Conservation (phyloP, 345 rosid genomes). For the Pistacia vera region DNA sequence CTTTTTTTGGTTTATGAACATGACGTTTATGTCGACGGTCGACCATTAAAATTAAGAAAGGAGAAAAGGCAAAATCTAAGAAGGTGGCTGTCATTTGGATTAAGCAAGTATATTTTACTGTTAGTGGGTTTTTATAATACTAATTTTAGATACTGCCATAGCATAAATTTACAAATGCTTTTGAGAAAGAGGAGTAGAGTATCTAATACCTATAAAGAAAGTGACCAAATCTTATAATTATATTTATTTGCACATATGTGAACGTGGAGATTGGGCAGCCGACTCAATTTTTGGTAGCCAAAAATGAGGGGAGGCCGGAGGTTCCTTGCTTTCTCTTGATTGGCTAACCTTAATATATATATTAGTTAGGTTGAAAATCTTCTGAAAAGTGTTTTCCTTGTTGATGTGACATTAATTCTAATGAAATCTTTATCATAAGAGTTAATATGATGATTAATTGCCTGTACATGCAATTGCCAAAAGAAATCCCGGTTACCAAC, state of each 20-base stretch:
- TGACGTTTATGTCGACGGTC: neutral
- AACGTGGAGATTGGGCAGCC: slow-evolving; percentile 1
- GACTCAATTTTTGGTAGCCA: slow-evolving; percentile 4
- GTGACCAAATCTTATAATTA: neutral
- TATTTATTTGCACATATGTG: neutral
- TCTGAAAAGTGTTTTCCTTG: neutral
- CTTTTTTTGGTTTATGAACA: neutral
- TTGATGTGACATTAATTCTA: neutral
- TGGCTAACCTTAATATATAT: neutral
- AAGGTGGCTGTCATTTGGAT: neutral
- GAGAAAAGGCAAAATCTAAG: neutral
- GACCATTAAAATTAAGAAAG: neutral
- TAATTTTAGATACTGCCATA: no score
- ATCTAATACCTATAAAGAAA: neutral
- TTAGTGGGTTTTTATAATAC: neutral
- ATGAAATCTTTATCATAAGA: neutral
- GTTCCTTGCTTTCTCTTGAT: neutral
- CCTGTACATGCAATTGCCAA: neutral
- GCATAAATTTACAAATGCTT: no score
- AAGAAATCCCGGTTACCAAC: neutral
- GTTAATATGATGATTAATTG: neutral
- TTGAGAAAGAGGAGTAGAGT: neutral
- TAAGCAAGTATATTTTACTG: neutral
- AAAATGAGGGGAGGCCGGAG: neutral
- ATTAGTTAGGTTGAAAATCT: neutral